Base-by-base conservation (phyloP, 257 asterid species). In the Leonotis leonurus region DNA sequence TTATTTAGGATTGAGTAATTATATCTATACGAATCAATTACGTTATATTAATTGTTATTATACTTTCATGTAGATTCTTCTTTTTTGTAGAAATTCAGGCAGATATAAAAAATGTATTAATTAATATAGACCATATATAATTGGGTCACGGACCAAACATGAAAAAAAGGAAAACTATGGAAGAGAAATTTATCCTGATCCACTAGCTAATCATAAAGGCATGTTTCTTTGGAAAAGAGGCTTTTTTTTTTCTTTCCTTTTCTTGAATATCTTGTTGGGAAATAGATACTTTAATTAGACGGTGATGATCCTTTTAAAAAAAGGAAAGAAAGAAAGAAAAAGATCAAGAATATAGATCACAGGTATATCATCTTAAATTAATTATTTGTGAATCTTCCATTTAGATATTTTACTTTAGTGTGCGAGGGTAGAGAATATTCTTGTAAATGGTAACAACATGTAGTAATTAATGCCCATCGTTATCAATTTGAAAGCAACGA, bases 401-500 rank as follows among this genome's bases (percentile, higher is more conserved):
- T 33, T 20, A 62, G 43, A 54, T 62, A 6, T 39, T 64, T 53
- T 51, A 43, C 25, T 53, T 62, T 70, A 55, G 50, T 29, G 50
- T 29, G 50, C 16, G 20, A 41, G 68, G 30, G 26, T n/a, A 16
- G 48, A 25, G 64, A 56, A 60, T 61, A 69, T 69, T 61, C 64
- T 18, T 61, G 18, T n/a, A n/a, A n/a, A n/a, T n/a, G n/a, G n/a
- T 48, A 35, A 30, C 29, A 22, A 41, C 59, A 46, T 56, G 51
- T 30, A n/a, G n/a, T n/a, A n/a, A 60, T 44, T 60, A 49, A 25
- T 49, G 61, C 60, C 36, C 43, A 20, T 58, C 65, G 26, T 17
- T 60, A 27, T 65, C 62, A 65, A 4, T n/a, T 5, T 14, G 45
- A 54, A 54, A 56, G 25, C 13, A 26, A 21, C 22, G 0, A 33